Evolutionary conservation across 768 basidiomycete species (phyloP), one percentile per base, ranked within the genome.

Genomic region (Baorangia bicolor): DNA sequence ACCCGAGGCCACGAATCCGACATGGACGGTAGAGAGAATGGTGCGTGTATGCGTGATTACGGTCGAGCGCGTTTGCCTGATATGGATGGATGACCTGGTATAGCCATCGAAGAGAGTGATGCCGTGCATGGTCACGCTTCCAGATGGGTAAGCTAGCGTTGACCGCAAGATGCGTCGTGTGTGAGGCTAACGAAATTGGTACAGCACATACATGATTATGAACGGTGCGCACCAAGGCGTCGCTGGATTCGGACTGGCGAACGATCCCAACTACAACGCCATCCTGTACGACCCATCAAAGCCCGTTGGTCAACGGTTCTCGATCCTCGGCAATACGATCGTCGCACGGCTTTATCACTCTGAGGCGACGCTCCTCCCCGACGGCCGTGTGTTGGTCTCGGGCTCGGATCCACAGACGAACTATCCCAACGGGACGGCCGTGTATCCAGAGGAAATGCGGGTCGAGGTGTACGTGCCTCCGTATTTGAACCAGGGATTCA

Each of bases 401-500:
- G 90, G 90, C 0, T 90, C 87, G 11, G 90, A 88, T 61, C 88
- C 86, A 8, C 73, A 87, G 65, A 84, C 84, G 16, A 39, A 64
- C 38, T 69, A 74, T 41, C 64, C 75, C 25, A 67, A 75, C 30
- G 68, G 68, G n/a, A 53, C 73, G 11, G 50, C 59, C 51, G 77
- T 74, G 34, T 88, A 83, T 63, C 84, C 86, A 0, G 85, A 94
- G 59, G 91, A 95, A 66, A 87, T 91, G 72, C 81, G 92, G 13
- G 81, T 80, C 59, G 79, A 88, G 68, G 85, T 87, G 27, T 97
- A 96, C 74, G 81, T 90, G 63, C 96, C 96, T 7, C 91, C 90
- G 16, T 98, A 96, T 71, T 80, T 92, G 56, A 84, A 73, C 58
- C 72, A 81, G 58, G 88, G 88, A 11, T 72, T 78, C 57, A 68